A percentile compares a stretch with the other conserved stretches of the same genome.
These are phyloP conservation scores for Xylariaceae sp. DNA, from an alignment of 2,329 filamentous ascomycete species.

Conservation along the genomic window DNA sequence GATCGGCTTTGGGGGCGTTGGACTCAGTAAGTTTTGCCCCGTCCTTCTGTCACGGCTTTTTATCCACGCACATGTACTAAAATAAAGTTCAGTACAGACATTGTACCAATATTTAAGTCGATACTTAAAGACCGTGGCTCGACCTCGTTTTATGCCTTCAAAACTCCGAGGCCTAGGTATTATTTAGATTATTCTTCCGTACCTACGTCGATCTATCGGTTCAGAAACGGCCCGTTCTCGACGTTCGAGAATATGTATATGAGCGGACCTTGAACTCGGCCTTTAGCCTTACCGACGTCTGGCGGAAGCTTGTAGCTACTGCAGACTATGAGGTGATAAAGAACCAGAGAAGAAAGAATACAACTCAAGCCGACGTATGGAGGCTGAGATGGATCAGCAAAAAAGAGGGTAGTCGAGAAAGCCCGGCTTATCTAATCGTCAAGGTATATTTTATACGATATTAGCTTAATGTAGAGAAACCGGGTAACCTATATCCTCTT, in stretches of 20 bases:
- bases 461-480: background rate
- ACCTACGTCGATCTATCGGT: background rate
- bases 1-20: background rate
- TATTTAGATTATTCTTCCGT: slow-evolving; percentile 1
- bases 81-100: background rate
- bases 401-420: background rate
- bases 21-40: background rate
- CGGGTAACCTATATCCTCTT: background rate
- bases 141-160: slow-evolving; percentile 1
- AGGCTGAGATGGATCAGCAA: background rate
- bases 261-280: background rate
- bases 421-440: background rate
- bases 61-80: background rate
- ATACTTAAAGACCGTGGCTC: background rate
- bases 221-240: background rate
- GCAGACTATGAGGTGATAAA: background rate
- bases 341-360: background rate
- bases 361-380: background rate
- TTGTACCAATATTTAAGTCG: slow-evolving; percentile 1
- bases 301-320: background rate
- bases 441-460: background rate
- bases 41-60: background rate
- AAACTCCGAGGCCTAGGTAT: background rate
- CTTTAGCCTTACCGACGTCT: background rate
- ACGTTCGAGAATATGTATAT: background rate